Conservation (phyloP, 1,139 yeast species). For the Kodamaea plutei region DNA sequence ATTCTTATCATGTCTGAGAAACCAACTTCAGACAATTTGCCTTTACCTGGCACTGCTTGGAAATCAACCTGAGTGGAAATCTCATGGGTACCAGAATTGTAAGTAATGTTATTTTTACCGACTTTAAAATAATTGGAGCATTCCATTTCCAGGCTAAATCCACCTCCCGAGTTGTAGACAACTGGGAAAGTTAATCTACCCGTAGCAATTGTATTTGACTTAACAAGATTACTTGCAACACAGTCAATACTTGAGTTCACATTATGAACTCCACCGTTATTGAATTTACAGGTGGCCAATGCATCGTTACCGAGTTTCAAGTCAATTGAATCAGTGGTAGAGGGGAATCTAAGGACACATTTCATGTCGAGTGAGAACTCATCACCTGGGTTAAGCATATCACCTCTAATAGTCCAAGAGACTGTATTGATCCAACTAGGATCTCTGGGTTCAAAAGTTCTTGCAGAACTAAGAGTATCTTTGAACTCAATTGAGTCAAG, state of each 20-base stretch:
- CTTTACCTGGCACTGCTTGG: no score
- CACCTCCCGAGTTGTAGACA: constrained; percentile 23
- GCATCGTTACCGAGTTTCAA: constrained; percentile 4
- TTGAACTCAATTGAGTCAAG: constrained; percentile 13
- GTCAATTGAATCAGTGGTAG: constrained; percentile 1
- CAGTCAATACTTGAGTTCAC: constrained; percentile 8
- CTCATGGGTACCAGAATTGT: constrained; percentile 24
- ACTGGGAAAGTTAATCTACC: constrained; percentile 25
- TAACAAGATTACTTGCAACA: constrained; percentile 5
- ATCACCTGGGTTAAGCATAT: constrained; percentile 20
- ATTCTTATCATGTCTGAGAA: constrained; percentile 11
- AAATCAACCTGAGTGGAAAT: no score
- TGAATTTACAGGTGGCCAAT: constrained; percentile 10
- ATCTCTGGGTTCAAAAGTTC: constrained; percentile 4
- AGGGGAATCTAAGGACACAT: constrained; percentile 26
- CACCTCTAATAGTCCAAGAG: constrained; percentile 19
- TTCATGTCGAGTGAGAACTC: constrained; percentile 26
- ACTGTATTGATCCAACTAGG: constrained; percentile 25
- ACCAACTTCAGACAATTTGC: no score
- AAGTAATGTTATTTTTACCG: constrained; percentile 26
- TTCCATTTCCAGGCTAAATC: constrained; percentile 16
- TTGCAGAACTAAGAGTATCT: constrained; percentile 5
- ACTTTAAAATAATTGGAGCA: constrained; percentile 18
- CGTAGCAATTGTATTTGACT: constrained; percentile 1
- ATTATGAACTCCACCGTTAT: constrained; percentile 6